Base-by-base conservation (phyloP, 2,329 filamentous ascomycete genomes). In the Davidsoniella australis region DNA sequence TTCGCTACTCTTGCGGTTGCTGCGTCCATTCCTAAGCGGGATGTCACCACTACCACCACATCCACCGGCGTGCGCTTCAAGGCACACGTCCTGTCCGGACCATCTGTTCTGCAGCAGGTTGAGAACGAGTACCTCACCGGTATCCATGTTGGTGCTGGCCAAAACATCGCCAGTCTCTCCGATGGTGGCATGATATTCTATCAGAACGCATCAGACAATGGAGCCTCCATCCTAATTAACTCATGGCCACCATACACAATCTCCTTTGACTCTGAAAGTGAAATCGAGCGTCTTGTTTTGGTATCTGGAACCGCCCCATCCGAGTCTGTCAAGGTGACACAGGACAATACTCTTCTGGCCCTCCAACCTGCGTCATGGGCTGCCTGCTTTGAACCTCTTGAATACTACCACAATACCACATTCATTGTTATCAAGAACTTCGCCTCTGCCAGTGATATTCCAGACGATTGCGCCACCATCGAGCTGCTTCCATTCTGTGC, bases 151-250 rank as follows among this genome's bases (percentile, higher is more conserved):
- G 49, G 49, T 5, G 49, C 49, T 14, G 58, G 63, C 56, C 62
- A 57, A 52, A 60, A 60, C 43, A 49, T 73, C 23, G 58, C 60
- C 41, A 64, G 62, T 43, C 65, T 68, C 39, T 60, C 60, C 5
- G 68, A 68, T 36, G 65, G 69, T 0, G 68, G 64, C 1, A 51
- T 61, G 45, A 55, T 67, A 51, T 73, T 73, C 56, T 73, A 72
- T 63, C 60, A 68, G 50, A 73, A 74, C 55, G 68, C 66, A 55
- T 70, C 69, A 10, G 61, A 60, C 10, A 51, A 57, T 5, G 61
- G 67, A 38, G 54, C 60, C 40, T 57, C n/a, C 3, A 17, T 68
- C 45, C 49, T 72, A 26, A 64, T 62, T 23, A 68, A 71, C 52
- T 61, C 61, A 16, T 66, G 65, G 29, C 63, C 58, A 5, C 65